Percentiles rank a stretch among this genome's conserved stretches.
Conservation (phyloP, 2,329 filamentous ascomycete genomes). For the Aureobasidium sp. region DNA sequence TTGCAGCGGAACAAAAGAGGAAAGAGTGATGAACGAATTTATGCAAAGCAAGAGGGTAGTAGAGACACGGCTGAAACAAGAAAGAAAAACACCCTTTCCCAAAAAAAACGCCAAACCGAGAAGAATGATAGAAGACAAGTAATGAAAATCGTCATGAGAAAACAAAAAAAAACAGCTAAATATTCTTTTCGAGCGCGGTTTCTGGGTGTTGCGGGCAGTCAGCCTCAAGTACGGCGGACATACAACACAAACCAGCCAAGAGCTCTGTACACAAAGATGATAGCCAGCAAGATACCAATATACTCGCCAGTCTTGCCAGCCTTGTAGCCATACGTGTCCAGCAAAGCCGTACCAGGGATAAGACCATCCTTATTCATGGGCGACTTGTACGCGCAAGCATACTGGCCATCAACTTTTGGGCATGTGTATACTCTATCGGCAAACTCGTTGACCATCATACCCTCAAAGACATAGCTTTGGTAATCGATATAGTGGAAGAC, state of each 20-base stretch:
- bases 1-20: background rate
- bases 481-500: slow-evolving; percentile 88
- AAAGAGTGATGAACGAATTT: background rate
- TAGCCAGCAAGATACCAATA: slow-evolving; percentile 70
- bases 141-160: slow-evolving; percentile 1
- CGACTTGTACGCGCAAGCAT: slow-evolving; percentile 65
- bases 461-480: slow-evolving; percentile 77
- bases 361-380: slow-evolving; percentile 56
- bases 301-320: slow-evolving; percentile 58
- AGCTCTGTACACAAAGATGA: slow-evolving; percentile 65
- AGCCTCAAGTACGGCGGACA: slow-evolving; percentile 25
- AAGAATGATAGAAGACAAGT: background rate
- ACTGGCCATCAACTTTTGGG: slow-evolving; percentile 54
- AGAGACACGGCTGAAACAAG: background rate
- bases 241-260: slow-evolving; percentile 59
- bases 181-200: background rate
- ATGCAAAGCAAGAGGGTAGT: background rate
- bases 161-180: background rate
- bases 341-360: slow-evolving; percentile 63
- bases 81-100: background rate
- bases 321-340: slow-evolving; percentile 63
- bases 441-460: slow-evolving; percentile 93
- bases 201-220: too few species aligned
- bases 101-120: background rate
- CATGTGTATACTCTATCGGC: slow-evolving; percentile 57